A percentile compares a stretch with the other conserved stretches of the same genome.
phyloP scores from a whole-genome alignment of 2,329 filamentous ascomycete genomes.

The Paecilomyces sp. region DNA sequence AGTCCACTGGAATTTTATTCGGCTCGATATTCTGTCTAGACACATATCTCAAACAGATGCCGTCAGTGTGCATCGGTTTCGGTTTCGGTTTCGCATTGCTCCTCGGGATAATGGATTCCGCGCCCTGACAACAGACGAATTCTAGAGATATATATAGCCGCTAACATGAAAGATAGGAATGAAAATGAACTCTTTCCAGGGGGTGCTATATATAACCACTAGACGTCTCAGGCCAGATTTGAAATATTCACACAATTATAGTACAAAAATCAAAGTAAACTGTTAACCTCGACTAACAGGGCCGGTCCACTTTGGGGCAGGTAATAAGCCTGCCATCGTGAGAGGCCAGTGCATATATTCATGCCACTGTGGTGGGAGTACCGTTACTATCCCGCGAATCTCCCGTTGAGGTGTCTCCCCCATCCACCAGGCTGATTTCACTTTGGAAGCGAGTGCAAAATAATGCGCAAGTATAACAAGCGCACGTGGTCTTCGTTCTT shows the following conservation, averaged over 20 bases:
- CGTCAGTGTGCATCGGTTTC: not conserved
- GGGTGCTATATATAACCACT: not conserved
- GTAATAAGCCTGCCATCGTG: conserved; percentile 2
- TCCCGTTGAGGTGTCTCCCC: conserved; percentile 18
- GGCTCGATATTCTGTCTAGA: too few species aligned
- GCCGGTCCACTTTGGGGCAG: not conserved
- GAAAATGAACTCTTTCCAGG: not conserved
- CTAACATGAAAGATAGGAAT: not conserved
- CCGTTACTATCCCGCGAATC: conserved; percentile 16
- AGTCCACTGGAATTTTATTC: too few species aligned
- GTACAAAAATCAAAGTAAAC: not conserved
- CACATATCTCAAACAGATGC: too few species aligned
- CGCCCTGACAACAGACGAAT: not conserved
- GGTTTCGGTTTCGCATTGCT: not conserved
- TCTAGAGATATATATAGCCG: too few species aligned
- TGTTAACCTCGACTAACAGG: not conserved
- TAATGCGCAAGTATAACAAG: conserved; percentile 24
- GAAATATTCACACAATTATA: not conserved
- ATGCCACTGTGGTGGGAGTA: conserved; percentile 21
- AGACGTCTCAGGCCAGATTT: not conserved
- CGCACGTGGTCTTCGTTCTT: conserved; percentile 19
- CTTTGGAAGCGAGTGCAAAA: conserved; percentile 21
- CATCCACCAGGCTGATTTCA: conserved; percentile 19
- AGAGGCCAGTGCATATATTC: conserved; percentile 22
- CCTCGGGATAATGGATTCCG: not conserved